Percentiles rank a stretch among this genome's conserved stretches.
These are phyloP conservation scores for Poronia punctata DNA, from an alignment of 495 filamentous ascomycete genomes.

Conservation along the genomic window DNA sequence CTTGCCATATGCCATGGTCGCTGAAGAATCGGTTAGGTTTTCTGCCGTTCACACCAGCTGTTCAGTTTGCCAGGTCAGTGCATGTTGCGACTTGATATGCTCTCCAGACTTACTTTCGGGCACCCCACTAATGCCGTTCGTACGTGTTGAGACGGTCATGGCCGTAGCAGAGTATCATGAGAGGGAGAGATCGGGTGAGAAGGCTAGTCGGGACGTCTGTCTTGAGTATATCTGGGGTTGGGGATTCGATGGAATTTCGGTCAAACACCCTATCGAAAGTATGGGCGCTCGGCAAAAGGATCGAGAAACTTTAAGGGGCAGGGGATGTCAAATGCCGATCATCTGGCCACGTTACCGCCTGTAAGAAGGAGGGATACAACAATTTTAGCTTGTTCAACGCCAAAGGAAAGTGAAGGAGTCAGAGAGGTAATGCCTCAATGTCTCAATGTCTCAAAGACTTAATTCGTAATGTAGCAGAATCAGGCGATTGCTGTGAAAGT, in stretches of 20 bases:
- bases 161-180: neutral
- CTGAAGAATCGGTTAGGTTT: conserved; percentile 34
- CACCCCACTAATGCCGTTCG: conserved; percentile 23
- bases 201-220: neutral
- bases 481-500: no score
- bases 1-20: conserved; percentile 53
- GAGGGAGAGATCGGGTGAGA: neutral
- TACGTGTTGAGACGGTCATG: conserved; percentile 17
- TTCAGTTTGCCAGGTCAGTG: no score
- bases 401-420: conserved; percentile 1
- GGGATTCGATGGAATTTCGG: conserved; percentile 1
- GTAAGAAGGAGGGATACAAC: conserved; percentile 16
- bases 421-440: neutral
- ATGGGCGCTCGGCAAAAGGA: no score
- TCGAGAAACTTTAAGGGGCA: conserved; percentile 11
- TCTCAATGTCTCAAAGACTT: neutral
- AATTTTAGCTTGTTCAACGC: conserved; percentile 12
- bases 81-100: neutral
- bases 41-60: conserved; percentile 13
- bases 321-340: conserved; percentile 24
- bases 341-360: conserved; percentile 12
- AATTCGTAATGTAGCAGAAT: no score
- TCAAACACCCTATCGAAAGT: conserved; percentile 1
- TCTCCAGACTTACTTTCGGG: conserved; percentile 15
- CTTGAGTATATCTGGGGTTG: no score